These are phyloP conservation scores for Millerozyma miso DNA, from an alignment of 805 yeast species.

Conservation along the genomic window DNA sequence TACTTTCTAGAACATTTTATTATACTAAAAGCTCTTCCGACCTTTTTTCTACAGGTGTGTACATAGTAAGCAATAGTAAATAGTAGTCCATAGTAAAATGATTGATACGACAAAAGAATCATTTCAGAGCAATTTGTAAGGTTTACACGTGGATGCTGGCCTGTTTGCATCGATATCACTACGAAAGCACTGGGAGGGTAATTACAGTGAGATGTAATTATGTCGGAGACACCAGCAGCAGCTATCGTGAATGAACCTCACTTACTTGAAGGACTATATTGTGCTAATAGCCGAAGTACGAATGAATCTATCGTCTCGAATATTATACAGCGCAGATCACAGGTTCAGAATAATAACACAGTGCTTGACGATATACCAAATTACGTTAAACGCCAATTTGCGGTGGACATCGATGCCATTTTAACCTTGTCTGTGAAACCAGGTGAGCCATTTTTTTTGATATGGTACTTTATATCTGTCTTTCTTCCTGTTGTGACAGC, in stretches of 20 bases:
- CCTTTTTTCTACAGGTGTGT: neutral
- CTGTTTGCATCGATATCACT: no score
- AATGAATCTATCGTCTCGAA: no score
- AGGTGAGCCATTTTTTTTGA: slow-evolving; percentile 31
- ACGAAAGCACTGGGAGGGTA: no score
- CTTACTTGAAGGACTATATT: no score
- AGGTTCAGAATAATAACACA: no score
- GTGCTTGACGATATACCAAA: neutral
- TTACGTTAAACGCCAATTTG: slow-evolving; percentile 24
- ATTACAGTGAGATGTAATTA: neutral
- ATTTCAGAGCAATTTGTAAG: no score
- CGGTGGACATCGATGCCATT: slow-evolving; percentile 29
- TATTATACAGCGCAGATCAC: neutral
- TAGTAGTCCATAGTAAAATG: neutral
- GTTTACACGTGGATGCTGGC: no score
- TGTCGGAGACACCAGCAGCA: no score
- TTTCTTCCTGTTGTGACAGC: slow-evolving; percentile 58
- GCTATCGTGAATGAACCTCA: no score
- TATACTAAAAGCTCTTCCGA: neutral
- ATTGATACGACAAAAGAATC: neutral
- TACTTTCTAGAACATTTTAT: slow-evolving; percentile 3
- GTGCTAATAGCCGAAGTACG: no score
- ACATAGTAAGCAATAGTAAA: neutral
- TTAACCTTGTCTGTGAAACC: slow-evolving; percentile 30
- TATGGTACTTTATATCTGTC: slow-evolving; percentile 65